These are phyloP conservation scores for Moniliella sp. DNA, from an alignment of 1,284 basidiomycete genomes.

Conservation along the genomic window DNA sequence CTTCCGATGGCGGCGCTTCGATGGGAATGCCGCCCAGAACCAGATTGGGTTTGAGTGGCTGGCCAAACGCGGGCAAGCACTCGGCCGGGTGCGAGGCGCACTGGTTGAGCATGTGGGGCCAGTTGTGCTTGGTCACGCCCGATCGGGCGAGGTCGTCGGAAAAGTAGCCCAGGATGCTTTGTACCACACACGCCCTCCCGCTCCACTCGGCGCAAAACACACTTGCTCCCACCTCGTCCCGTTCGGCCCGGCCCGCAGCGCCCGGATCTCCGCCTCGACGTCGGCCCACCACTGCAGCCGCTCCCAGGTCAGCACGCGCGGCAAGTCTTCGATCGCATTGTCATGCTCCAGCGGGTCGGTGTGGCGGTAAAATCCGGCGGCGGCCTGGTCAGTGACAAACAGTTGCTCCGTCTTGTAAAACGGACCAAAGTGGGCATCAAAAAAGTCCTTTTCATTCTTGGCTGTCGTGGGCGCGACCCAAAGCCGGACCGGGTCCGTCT, in stretches of 20 bases:
- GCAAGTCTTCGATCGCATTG: slow-evolving; percentile 1
- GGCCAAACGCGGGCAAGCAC: slow-evolving; percentile 75
- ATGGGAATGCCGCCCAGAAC: slow-evolving; percentile 58
- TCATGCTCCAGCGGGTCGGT: too few relatives aligned
- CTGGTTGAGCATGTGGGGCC: slow-evolving; percentile 47
- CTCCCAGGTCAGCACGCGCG: slow-evolving; percentile 51
- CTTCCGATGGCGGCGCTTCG: slow-evolving; percentile 35
- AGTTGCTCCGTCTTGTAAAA: slow-evolving; percentile 86
- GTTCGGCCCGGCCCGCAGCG: slow-evolving; percentile 46
- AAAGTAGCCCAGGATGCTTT: slow-evolving; percentile 70
- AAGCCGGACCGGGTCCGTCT: slow-evolving; percentile 75
- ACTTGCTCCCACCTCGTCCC: slow-evolving; percentile 57
- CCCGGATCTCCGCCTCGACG: slow-evolving; percentile 55
- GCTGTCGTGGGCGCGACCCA: slow-evolving; percentile 80
- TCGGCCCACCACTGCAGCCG: slow-evolving; percentile 61
- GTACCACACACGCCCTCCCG: slow-evolving; percentile 51
- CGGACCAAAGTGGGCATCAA: slow-evolving; percentile 81
- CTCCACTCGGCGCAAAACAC: slow-evolving; percentile 63
- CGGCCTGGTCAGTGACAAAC: slow-evolving; percentile 39
- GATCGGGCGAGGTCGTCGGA: slow-evolving; percentile 12
- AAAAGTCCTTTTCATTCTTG: slow-evolving; percentile 68
- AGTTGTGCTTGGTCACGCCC: slow-evolving; percentile 33
- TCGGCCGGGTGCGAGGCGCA: slow-evolving; percentile 59
- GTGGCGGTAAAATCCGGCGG: slow-evolving; percentile 1
- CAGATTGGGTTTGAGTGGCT: slow-evolving; percentile 67